Evolutionary conservation across 768 basidiomycete genomes (phyloP), one percentile per base, ranked within the genome.

Genomic region (Tylopilus sp.): DNA sequence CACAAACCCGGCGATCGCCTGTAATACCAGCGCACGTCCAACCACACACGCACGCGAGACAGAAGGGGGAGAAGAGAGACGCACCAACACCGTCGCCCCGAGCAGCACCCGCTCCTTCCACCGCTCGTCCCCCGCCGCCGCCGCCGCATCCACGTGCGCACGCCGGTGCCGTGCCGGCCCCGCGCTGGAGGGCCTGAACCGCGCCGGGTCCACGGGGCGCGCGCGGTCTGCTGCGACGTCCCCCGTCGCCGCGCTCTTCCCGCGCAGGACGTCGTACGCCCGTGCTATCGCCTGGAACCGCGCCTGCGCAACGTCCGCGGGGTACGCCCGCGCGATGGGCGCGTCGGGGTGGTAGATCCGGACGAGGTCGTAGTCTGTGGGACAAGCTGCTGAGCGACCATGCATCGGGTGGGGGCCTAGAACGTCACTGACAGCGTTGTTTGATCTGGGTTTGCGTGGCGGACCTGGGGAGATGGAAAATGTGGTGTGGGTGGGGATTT

Each of bases 281-380:
- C 76, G 66, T 23, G 79, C 76, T 56, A 91, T 86, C 3, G 83
- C 73, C 58, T 83, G 83, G 58, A 90, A 90, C 11, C 80, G 83
- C 6, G 77, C 73, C 59, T 87, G 84, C 4, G 80, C 79, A 3
- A 75, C 63, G 15, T 79, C 78, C 0, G 78, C 59, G 7, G 82
- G 68, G 50, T 68, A 67, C 3, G 63, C 63, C 5, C 75, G 72
- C 20, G 71, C 71, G 20, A 71, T 41, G 21, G 74, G 71, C 38
- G 85, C 84, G 65, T 91, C 88, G 3, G 88, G 88, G 64, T 91
- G 88, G 66, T 90, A 88, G 51, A 88, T 75, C 36, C 83, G 76
- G 28, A 90, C 88, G 40, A 91, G 86, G 56, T 89, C 88, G 61
- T 82, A 88, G 67, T 90, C 88, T 91, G 30, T 9, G 57, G 28